Conservation (phyloP, 495 filamentous ascomycete genomes). For the Tetracladium setigerum region DNA sequence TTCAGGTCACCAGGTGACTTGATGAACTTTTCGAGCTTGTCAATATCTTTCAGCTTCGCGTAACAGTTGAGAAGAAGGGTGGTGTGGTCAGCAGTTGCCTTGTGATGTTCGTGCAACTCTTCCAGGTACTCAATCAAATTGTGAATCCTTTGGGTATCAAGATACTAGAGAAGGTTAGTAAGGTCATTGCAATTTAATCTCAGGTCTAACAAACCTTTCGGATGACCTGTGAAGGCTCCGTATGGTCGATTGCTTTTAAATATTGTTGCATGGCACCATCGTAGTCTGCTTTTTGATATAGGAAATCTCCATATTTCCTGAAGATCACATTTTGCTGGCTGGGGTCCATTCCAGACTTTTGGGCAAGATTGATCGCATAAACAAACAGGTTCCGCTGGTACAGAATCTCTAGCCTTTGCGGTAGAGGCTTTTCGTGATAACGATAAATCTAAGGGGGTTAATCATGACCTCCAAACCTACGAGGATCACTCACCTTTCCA, state of each 20-base stretch:
- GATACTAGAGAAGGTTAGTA: constrained; percentile 44
- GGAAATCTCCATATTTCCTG: constrained; percentile 86
- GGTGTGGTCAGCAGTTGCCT: constrained; percentile 92
- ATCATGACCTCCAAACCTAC: constrained; percentile 4
- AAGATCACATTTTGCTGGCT: constrained; percentile 85
- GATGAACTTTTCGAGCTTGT: constrained; percentile 93
- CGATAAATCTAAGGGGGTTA: constrained; percentile 55
- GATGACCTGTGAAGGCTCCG: constrained; percentile 90
- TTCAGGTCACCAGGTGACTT: constrained; percentile 91
- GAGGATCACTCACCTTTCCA: constrained; percentile 60
- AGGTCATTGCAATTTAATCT: neutral
- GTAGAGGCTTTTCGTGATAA: constrained; percentile 86
- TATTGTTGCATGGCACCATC: constrained; percentile 99
- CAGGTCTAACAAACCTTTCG: constrained; percentile 51
- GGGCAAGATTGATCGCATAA: constrained; percentile 85
- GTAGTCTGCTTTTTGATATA: constrained; percentile 93
- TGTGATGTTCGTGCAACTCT: constrained; percentile 90
- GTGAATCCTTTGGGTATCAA: constrained; percentile 93
- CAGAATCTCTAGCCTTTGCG: constrained; percentile 87
- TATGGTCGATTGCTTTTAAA: constrained; percentile 89
- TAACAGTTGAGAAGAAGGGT: constrained; percentile 95
- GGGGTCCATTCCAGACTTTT: constrained; percentile 72
- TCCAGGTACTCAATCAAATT: constrained; percentile 97
- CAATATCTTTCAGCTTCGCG: constrained; percentile 91
- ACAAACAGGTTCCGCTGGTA: constrained; percentile 92